Percentiles rank a stretch among this genome's conserved stretches.
Conservation (phyloP, 441 rosid species). For the Erodium chrysanthum region DNA sequence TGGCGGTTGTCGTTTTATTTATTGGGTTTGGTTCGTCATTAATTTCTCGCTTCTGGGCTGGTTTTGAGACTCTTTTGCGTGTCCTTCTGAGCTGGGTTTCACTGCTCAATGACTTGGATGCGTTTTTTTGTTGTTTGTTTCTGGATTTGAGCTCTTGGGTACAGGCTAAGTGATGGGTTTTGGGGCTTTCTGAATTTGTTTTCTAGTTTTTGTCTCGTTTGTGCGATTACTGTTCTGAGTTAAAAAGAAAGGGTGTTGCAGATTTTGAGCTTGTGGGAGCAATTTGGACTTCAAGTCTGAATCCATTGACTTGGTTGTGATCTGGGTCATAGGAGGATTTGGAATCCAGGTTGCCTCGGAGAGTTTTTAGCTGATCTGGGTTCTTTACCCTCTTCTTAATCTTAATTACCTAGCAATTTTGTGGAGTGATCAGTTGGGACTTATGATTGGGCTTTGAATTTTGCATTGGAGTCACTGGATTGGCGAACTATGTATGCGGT, state of each 20-base stretch:
- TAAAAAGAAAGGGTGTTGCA: neutral
- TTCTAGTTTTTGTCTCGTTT: slow-evolving; percentile 1
- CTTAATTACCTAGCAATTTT: slow-evolving; percentile 12
- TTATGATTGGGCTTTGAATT: slow-evolving; percentile 19
- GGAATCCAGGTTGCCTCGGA: slow-evolving; percentile 7
- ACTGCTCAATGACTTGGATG: slow-evolving; percentile 8
- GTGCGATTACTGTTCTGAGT: slow-evolving; percentile 11
- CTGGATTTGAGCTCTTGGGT: slow-evolving; percentile 18
- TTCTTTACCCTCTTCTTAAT: neutral
- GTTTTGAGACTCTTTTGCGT: slow-evolving; percentile 1
- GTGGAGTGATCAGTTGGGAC: slow-evolving; percentile 18
- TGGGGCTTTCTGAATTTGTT: slow-evolving; percentile 14
- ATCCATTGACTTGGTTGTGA: slow-evolving; percentile 4
- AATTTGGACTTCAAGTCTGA: slow-evolving; percentile 7
- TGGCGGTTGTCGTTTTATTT: slow-evolving; percentile 22
- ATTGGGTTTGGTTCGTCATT: slow-evolving; percentile 13
- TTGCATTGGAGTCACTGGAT: slow-evolving; percentile 14
- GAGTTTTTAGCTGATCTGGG: neutral
- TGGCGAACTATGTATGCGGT: slow-evolving; percentile 48
- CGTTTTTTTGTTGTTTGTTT: slow-evolving; percentile 17
- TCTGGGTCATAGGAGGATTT: slow-evolving; percentile 19
- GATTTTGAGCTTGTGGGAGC: slow-evolving; percentile 6
- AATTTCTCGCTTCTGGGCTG: slow-evolving; percentile 2
- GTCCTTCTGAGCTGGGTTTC: slow-evolving; percentile 17
- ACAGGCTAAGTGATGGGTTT: slow-evolving; percentile 10